A percentile compares a stretch with the other conserved stretches of the same genome.
phyloP scores from a whole-genome alignment of 352 stramenopile genomes.

The Phytophthora ohioensis region DNA sequence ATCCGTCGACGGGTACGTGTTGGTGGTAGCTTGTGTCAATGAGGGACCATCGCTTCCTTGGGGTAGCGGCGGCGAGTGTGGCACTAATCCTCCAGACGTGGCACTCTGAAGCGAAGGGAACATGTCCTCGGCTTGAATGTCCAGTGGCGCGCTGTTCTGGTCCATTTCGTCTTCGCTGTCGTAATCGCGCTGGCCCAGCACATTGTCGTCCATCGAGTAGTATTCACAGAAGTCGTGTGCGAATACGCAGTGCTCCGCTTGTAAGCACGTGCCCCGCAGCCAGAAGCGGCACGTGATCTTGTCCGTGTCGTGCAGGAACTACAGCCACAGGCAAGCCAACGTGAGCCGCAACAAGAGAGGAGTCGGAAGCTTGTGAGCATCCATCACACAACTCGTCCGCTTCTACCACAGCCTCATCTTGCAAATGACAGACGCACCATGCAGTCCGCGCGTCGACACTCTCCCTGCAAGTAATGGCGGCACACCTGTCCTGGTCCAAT shows the following conservation, averaged over 20 bases:
- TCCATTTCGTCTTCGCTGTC: slow-evolving; percentile 82
- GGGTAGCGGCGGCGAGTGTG: slow-evolving; percentile 14
- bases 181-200: slow-evolving; percentile 60
- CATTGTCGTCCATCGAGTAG: slow-evolving; percentile 65
- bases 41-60: slow-evolving; percentile 14
- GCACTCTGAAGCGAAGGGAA: slow-evolving; percentile 76
- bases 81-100: slow-evolving; percentile 16
- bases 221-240: slow-evolving; percentile 84
- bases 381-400: slow-evolving; percentile 17
- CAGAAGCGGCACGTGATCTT: slow-evolving; percentile 88
- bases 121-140: slow-evolving; percentile 81
- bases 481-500: slow-evolving; percentile 79
- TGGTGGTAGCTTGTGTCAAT: slow-evolving; percentile 13
- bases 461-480: slow-evolving; percentile 81
- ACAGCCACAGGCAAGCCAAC: slow-evolving; percentile 34
- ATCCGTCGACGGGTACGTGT: slow-evolving; percentile 32
- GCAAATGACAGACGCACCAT: slow-evolving; percentile 67
- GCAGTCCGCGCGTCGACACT: slow-evolving; percentile 86
- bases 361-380: slow-evolving; percentile 32
- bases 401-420: slow-evolving; percentile 26
- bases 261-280: slow-evolving; percentile 81
- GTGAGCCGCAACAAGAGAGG: slow-evolving; percentile 37
- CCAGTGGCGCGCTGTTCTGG: slow-evolving; percentile 48
- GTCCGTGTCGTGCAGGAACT: slow-evolving; percentile 90
- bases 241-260: slow-evolving; percentile 84